Conservation (phyloP, 1,139 yeast species). For the Yamadazyma jaroonii region DNA sequence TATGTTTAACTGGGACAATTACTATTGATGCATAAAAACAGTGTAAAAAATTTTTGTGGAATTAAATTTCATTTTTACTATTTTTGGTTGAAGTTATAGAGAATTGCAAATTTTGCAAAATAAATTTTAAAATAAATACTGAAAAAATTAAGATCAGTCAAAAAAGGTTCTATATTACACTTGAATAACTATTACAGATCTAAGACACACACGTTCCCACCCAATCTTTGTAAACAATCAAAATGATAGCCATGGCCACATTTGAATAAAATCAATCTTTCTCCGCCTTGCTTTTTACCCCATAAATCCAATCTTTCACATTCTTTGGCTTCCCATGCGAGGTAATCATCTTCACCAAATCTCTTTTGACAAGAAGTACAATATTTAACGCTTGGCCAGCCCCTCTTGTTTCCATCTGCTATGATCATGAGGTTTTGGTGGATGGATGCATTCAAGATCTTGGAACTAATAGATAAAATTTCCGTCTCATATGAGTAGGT, state of each 20-base stretch:
- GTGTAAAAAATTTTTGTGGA: too few species aligned
- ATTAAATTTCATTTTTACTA: too few species aligned
- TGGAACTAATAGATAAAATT: conserved; percentile 51
- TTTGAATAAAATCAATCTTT: conserved; percentile 30
- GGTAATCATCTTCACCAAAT: conserved; percentile 37
- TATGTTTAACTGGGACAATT: too few species aligned
- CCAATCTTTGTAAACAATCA: conserved; percentile 45
- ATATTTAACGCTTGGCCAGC: conserved; percentile 57
- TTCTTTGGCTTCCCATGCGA: conserved; percentile 49
- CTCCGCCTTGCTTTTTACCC: conserved; percentile 7
- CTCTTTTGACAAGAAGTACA: conserved; percentile 73
- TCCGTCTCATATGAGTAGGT: conserved; percentile 65
- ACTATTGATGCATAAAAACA: too few species aligned
- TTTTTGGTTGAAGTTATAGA: too few species aligned
- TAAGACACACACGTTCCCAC: conserved; percentile 14
- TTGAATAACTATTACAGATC: background rate
- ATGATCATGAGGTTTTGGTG: conserved; percentile 42
- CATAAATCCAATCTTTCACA: conserved; percentile 10
- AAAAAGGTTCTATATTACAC: too few species aligned
- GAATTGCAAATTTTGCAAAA: too few species aligned
- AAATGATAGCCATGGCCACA: conserved; percentile 68
- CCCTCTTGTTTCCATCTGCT: conserved; percentile 40
- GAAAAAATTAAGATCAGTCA: too few species aligned
- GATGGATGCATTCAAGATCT: conserved; percentile 54
- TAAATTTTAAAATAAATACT: too few species aligned